Conservation (phyloP, 192 early-diverging fungal genomes). For the Backusella australiensis region DNA sequence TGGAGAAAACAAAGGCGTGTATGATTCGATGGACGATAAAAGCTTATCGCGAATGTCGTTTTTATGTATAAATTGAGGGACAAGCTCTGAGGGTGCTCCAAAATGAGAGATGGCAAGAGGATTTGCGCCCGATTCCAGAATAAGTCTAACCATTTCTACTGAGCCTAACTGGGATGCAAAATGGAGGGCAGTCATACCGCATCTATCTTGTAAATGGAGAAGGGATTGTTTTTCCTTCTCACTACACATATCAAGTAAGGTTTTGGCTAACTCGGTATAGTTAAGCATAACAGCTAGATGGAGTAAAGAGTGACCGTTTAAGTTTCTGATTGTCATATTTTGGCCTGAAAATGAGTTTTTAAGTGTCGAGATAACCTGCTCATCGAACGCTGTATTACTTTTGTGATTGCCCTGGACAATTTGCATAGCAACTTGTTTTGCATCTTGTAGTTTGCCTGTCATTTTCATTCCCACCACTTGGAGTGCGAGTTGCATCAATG, state of each 20-base stretch:
- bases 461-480: constrained; percentile 83
- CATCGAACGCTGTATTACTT: not conserved
- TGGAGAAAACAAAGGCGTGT: not conserved
- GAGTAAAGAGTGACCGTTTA: constrained; percentile 54
- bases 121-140: constrained; percentile 47
- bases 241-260: constrained; percentile 32
- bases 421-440: constrained; percentile 67
- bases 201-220: constrained; percentile 54
- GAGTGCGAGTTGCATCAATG: constrained; percentile 83
- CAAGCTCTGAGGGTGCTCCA: not conserved
- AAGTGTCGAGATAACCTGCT: not conserved
- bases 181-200: constrained; percentile 71
- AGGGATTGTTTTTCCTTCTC: constrained; percentile 7
- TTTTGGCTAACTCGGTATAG: constrained; percentile 44
- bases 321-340: constrained; percentile 12
- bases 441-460: constrained; percentile 73
- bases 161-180: constrained; percentile 61
- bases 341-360: not conserved
- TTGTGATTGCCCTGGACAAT: constrained; percentile 35
- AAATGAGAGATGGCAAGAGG: not conserved
- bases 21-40: not conserved
- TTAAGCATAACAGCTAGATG: constrained; percentile 65
- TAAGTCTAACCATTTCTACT: constrained; percentile 44
- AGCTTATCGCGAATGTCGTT: not conserved
- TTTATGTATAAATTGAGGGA: not conserved